Percentiles rank a stretch among this genome's conserved stretches.
phyloP scores from a whole-genome alignment of 1,284 basidiomycete species.

The Uromyces viciae-fabae region DNA sequence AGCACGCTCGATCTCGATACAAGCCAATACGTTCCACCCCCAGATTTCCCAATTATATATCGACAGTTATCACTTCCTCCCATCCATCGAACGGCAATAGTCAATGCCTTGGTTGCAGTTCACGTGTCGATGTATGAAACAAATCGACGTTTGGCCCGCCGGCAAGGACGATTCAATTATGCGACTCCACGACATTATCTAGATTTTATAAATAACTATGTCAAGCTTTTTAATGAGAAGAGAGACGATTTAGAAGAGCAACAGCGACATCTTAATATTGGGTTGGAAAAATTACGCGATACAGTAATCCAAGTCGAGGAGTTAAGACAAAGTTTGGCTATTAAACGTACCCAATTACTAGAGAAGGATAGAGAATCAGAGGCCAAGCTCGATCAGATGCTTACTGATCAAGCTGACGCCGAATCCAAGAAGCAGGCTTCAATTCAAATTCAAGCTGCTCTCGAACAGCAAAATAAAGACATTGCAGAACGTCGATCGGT shows the following conservation, averaged over 20 bases:
- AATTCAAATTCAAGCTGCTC: conserved; percentile 87
- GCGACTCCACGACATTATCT: conserved; percentile 98
- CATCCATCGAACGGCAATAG: conserved; percentile 75
- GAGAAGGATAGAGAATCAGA: conserved; percentile 93
- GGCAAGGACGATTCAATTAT: conserved; percentile 89
- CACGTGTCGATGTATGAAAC: conserved; percentile 85
- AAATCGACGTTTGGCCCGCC: conserved; percentile 79
- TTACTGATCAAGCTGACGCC: conserved; percentile 95
- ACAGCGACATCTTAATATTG: conserved; percentile 96
- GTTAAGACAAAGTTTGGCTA: conserved; percentile 87
- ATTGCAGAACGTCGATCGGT: conserved; percentile 82
- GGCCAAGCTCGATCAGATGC: conserved; percentile 96
- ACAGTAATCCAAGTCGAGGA: conserved; percentile 96
- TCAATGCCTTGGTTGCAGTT: conserved; percentile 89
- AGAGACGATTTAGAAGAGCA: conserved; percentile 98
- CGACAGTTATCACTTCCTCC: conserved; percentile 76
- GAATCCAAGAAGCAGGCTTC: conserved; percentile 97
- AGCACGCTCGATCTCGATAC: conserved; percentile 83
- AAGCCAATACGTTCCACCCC: conserved; percentile 70
- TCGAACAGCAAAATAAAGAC: conserved; percentile 82
- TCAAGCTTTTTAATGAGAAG: conserved; percentile 92
- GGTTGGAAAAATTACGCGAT: conserved; percentile 90
- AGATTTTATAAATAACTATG: conserved; percentile 98
- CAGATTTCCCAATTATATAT: conserved; percentile 81
- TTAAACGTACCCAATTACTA: conserved; percentile 86